These are phyloP conservation scores for Arabidopsis suecica DNA, from an alignment of 345 rosid species.

Conservation along the genomic window DNA sequence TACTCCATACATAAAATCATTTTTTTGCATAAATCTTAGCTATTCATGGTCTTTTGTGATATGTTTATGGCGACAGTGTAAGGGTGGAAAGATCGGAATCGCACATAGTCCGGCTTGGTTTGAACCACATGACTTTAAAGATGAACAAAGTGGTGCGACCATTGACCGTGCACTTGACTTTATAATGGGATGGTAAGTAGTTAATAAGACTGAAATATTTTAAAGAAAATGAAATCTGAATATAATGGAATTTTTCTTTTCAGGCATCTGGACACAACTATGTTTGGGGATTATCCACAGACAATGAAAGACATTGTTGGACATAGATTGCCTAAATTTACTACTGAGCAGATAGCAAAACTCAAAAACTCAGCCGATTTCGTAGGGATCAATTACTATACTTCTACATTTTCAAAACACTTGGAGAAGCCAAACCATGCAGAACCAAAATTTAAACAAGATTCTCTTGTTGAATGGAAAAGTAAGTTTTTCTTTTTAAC, in stretches of 20 bases:
- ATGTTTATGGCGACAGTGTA: slow-evolving; percentile 15
- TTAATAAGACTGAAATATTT: no score
- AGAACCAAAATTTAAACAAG: slow-evolving; percentile 40
- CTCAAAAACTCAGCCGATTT: slow-evolving; percentile 52
- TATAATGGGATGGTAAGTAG: slow-evolving; percentile 41
- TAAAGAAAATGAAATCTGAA: no score
- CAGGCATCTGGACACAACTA: slow-evolving; percentile 49
- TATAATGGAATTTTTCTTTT: background rate
- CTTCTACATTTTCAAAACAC: slow-evolving; percentile 33
- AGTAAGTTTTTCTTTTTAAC: slow-evolving; percentile 35
- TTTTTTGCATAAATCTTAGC: no score
- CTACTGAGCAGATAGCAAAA: slow-evolving; percentile 35
- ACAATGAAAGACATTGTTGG: slow-evolving; percentile 42
- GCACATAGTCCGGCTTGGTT: slow-evolving; percentile 47
- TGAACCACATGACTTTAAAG: slow-evolving; percentile 28
- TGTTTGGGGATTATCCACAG: slow-evolving; percentile 47
- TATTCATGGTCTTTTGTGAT: no score
- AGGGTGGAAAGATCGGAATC: slow-evolving; percentile 36
- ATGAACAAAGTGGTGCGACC: slow-evolving; percentile 23
- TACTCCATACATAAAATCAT: background rate
- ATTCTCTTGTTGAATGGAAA: slow-evolving; percentile 40
- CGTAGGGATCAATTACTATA: slow-evolving; percentile 56
- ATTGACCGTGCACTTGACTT: slow-evolving; percentile 33
- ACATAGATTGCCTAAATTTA: slow-evolving; percentile 51
- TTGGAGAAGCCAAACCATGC: slow-evolving; percentile 21